These are phyloP conservation scores for Cercospora sp. DNA, from an alignment of 2,329 filamentous ascomycete species.

Conservation along the genomic window DNA sequence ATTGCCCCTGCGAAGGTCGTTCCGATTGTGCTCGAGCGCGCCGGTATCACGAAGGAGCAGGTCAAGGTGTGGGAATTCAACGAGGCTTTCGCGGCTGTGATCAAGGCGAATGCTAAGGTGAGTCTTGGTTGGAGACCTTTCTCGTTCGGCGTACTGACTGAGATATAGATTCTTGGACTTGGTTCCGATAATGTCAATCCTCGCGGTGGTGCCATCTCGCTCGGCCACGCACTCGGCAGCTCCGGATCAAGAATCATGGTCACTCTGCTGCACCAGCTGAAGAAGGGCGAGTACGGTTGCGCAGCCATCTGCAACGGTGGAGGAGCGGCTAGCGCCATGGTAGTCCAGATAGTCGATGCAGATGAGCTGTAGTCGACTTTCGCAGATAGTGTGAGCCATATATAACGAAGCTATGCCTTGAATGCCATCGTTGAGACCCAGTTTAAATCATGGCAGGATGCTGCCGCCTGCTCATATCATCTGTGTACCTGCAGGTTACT, in stretches of 20 bases:
- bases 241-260: conserved; percentile 89
- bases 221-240: conserved; percentile 90
- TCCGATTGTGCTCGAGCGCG: conserved; percentile 81
- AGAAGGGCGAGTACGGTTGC: conserved; percentile 89
- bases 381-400: conserved; percentile 5
- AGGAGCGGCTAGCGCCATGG: conserved; percentile 84
- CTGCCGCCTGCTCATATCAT: neutral
- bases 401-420: conserved; percentile 7
- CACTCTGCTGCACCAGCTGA: conserved; percentile 85
- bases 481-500: conserved; percentile 2
- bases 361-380: conserved; percentile 36
- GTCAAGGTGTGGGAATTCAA: conserved; percentile 98
- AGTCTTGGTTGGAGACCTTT: conserved; percentile 22
- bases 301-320: conserved; percentile 97
- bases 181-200: conserved; percentile 80
- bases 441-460: neutral
- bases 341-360: conserved; percentile 74
- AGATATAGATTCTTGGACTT: conserved; percentile 71
- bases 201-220: conserved; percentile 84
- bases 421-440: neutral
- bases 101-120: conserved; percentile 89
- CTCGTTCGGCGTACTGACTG: neutral
- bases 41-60: conserved; percentile 86
- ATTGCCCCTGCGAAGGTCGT: conserved; percentile 90
- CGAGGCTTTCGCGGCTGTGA: conserved; percentile 93